Evolutionary conservation across 192 early-diverging fungal species (phyloP), one percentile per base, ranked within the genome.

Genomic region (Umbelopsis ramanniana): DNA sequence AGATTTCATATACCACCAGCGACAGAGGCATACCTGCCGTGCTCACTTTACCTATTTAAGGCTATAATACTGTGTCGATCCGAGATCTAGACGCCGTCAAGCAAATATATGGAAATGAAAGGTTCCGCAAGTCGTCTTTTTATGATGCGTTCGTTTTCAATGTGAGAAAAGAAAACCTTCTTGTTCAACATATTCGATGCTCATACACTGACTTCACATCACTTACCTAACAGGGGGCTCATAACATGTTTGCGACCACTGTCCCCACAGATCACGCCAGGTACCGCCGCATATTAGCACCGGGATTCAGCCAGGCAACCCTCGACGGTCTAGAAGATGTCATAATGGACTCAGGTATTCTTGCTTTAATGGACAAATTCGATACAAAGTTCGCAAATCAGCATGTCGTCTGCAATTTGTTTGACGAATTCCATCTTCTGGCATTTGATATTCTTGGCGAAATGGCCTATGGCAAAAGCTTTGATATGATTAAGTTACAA

Each of bases 381-480:
- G 17, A 17, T 38, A 26, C 6, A 6, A 46, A 48, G 5, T 46
- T 24, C 14, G 67, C 67, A 10, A 43, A 48, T 22, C 37, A 68
- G 43, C 19, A 48, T 33, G 26, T 46, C 3, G 8, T 11, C 1
- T 24, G 22, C 17, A 68, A 68, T n/a, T 19, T 46, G 21, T 68
- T 47, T n/a, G 22, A 46, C 0, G 67, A 68, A 38, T 46, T 46
- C 12, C 67, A 68, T 46, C 26, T 46, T 45, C 3, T 68, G 37
- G 67, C 67, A 15, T 68, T 68, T 68, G 67, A 68, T 47, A 38
- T 68, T 6, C 40, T 68, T 45, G 67, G 43, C 7, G 67, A 68
- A 46, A 19, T 68, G 19, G 67, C 67, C 2, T 68, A 21, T n/a
- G 67, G 67, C 10, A 46, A 68, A 26, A 68, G 45, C 21, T 68